A percentile compares a stretch with the other conserved stretches of the same genome.
phyloP scores from a whole-genome alignment of 2,329 filamentous ascomycete species.

The Phialophora tarda region DNA sequence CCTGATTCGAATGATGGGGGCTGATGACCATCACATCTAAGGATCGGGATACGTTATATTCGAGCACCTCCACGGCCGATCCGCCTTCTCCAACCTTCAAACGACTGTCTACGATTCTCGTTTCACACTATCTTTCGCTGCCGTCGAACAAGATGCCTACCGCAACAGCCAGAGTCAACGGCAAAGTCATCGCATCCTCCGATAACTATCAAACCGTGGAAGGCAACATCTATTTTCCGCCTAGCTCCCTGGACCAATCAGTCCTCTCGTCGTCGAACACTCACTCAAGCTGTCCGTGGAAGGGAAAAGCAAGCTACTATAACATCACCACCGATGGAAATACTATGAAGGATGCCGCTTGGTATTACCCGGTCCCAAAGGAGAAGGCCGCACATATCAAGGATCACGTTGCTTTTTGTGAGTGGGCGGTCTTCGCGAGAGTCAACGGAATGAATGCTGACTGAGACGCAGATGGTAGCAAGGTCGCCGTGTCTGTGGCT shows the following conservation, averaged over 20 bases:
- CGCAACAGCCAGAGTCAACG: slow-evolving; percentile 57
- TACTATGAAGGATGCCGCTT: slow-evolving; percentile 60
- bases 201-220: slow-evolving; percentile 62
- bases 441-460: neutral
- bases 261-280: slow-evolving; percentile 54
- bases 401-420: slow-evolving; percentile 64
- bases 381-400: slow-evolving; percentile 59
- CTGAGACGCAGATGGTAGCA: slow-evolving; percentile 16
- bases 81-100: neutral
- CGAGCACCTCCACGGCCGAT: neutral
- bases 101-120: neutral
- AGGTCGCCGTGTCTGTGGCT: slow-evolving; percentile 26
- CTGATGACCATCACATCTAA: neutral
- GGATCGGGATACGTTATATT: neutral
- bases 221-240: slow-evolving; percentile 64
- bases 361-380: slow-evolving; percentile 63
- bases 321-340: slow-evolving; percentile 57
- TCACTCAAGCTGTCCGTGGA: slow-evolving; percentile 62
- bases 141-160: slow-evolving; percentile 42
- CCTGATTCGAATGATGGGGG: neutral
- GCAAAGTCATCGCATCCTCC: slow-evolving; percentile 57
- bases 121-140: neutral
- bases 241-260: slow-evolving; percentile 51
- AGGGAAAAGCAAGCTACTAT: slow-evolving; percentile 64
- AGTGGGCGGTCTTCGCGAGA: slow-evolving; percentile 40